These are phyloP conservation scores for Eucalyptus coolabah DNA, from an alignment of 345 rosid species.

Conservation along the genomic window DNA sequence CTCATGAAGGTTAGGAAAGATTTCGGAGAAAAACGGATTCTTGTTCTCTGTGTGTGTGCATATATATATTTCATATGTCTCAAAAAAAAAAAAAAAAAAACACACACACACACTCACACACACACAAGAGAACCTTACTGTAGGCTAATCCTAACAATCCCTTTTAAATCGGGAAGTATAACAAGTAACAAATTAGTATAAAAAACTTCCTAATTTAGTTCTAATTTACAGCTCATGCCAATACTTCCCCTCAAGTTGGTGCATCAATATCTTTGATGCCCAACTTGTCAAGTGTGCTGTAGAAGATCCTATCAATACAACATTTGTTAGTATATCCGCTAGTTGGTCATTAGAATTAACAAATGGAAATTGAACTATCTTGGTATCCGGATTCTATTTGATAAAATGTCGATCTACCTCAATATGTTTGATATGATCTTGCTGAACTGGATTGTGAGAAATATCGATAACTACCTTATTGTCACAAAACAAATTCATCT, in stretches of 20 bases:
- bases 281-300: too few species aligned
- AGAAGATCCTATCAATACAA: too few species aligned
- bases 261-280: too few species aligned
- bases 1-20: neutral
- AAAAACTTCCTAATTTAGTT: too few species aligned
- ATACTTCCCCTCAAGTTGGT: too few species aligned
- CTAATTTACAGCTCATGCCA: neutral
- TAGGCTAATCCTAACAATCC: neutral
- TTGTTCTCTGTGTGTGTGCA: too few species aligned
- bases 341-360: too few species aligned
- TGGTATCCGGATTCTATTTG: neutral
- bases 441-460: neutral
- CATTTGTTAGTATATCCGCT: too few species aligned
- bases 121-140: neutral
- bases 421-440: neutral
- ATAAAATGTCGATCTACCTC: neutral
- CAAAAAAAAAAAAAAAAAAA: too few species aligned
- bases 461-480: neutral
- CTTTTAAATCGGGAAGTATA: neutral
- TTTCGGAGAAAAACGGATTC: neutral
- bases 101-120: accelerated
- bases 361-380: neutral
- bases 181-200: neutral
- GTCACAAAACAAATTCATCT: neutral
- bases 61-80: too few species aligned